phyloP scores from a whole-genome alignment of 2,329 filamentous ascomycete species.

The Aspergillus alliaceus region DNA sequence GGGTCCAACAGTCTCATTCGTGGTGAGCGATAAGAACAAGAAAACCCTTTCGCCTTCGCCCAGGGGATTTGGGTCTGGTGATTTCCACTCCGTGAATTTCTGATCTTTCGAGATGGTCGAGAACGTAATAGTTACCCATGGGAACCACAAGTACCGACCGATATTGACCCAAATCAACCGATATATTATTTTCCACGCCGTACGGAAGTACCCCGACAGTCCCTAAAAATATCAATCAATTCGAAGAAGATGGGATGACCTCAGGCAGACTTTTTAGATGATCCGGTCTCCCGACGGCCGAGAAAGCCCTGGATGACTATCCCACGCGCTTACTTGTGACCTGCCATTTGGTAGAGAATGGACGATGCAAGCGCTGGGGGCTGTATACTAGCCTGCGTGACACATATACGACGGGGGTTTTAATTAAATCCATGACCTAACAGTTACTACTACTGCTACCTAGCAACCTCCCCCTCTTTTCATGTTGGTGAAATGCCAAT shows the following conservation, averaged over 20 bases:
- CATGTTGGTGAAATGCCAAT: neutral
- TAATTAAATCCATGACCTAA: neutral
- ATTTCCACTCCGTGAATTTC: neutral
- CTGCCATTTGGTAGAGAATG: slow-evolving; percentile 1
- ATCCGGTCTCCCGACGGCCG: slow-evolving; percentile 6
- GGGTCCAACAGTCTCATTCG: neutral
- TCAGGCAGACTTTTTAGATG: neutral
- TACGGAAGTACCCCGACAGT: neutral
- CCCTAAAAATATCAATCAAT: neutral
- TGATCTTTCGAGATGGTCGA: neutral
- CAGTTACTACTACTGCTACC: neutral
- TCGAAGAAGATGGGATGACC: neutral
- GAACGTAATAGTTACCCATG: neutral
- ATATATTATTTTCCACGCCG: neutral
- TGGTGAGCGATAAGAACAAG: neutral
- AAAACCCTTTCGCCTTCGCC: neutral
- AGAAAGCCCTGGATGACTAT: neutral
- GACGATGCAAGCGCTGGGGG: neutral
- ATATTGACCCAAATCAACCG: neutral
- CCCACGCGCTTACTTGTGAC: slow-evolving; percentile 5
- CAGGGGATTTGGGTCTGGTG: neutral
- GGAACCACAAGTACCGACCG: neutral
- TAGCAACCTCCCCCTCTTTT: neutral
- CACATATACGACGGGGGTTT: neutral
- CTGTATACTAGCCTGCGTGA: neutral